Evolutionary conservation across 1,139 yeast genomes (phyloP).

Genomic region (Candida sanyaensis): DNA sequence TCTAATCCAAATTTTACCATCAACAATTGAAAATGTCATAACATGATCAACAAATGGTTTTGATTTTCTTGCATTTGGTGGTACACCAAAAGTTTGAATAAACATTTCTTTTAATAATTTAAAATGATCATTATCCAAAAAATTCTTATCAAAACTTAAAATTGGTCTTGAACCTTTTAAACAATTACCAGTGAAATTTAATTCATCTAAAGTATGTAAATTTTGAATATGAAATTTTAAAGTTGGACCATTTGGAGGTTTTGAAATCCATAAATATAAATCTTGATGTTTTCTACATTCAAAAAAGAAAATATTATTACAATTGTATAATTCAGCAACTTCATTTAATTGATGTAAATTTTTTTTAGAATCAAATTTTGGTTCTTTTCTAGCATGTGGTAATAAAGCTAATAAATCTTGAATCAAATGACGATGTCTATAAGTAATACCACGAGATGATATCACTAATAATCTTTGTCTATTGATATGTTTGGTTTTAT

Average conservation of each 20-base stretch:
- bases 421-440: conserved; percentile 92
- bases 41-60: conserved; percentile 97
- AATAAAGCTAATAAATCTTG: conserved; percentile 75
- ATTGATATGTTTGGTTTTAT: conserved; percentile 59
- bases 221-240: conserved; percentile 92
- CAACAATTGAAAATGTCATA: conserved; percentile 88
- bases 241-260: conserved; percentile 98
- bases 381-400: conserved; percentile 97
- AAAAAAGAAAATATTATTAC: conserved; percentile 92
- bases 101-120: conserved; percentile 82
- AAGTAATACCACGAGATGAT: conserved; percentile 93
- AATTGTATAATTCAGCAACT: conserved; percentile 94
- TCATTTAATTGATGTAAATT: conserved; percentile 87
- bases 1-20: conserved; percentile 93
- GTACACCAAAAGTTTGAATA: conserved; percentile 89
- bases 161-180: conserved; percentile 96
- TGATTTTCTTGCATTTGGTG: conserved; percentile 90
- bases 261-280: conserved; percentile 89
- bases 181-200: conserved; percentile 95
- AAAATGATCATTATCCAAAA: conserved; percentile 57
- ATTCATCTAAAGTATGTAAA: conserved; percentile 93
- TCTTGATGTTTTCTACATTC: conserved; percentile 98
- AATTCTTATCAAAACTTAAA: conserved; percentile 80
- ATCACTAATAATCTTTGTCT: conserved; percentile 83
- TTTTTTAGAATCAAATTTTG: conserved; percentile 92